These are phyloP conservation scores for Cladobotryum protrusum DNA, from an alignment of 2,329 filamentous ascomycete genomes.

Conservation along the genomic window DNA sequence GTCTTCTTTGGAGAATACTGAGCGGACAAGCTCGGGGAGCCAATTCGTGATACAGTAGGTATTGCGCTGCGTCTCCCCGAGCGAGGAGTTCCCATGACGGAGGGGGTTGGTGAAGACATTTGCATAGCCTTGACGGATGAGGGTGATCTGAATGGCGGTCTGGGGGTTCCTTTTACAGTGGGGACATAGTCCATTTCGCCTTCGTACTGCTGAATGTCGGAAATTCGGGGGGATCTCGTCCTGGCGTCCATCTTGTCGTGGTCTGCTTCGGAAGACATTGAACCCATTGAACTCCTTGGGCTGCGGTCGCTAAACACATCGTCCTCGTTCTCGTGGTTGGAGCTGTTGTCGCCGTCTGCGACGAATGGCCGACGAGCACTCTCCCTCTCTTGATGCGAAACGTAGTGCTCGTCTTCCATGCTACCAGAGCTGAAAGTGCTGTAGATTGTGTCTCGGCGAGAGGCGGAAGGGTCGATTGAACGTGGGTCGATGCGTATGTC, in stretches of 20 bases:
- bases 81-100: constrained; percentile 49
- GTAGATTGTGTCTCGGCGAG: constrained; percentile 12
- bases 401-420: constrained; percentile 11
- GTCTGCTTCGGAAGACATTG: constrained; percentile 33
- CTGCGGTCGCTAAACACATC: constrained; percentile 55
- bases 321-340: constrained; percentile 46
- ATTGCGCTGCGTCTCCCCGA: constrained; percentile 43
- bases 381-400: constrained; percentile 1
- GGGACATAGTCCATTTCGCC: constrained; percentile 42
- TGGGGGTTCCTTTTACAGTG: constrained; percentile 51
- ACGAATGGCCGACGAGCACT: background rate
- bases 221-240: constrained; percentile 37
- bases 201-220: constrained; percentile 45
- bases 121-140: constrained; percentile 65
- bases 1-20: constrained; percentile 54
- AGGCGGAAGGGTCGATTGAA: constrained; percentile 29
- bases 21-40: constrained; percentile 46
- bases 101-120: constrained; percentile 60
- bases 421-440: background rate
- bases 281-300: constrained; percentile 51
- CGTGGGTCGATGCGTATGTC: constrained; percentile 43
- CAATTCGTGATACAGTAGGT: constrained; percentile 49
- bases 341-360: constrained; percentile 35
- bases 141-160: constrained; percentile 62
- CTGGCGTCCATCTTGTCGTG: constrained; percentile 26